A percentile compares a stretch with the other conserved stretches of the same genome.
Evolutionary conservation across 441 rosid genomes (phyloP).

Genomic region (Rhodomyrtus psidioides): DNA sequence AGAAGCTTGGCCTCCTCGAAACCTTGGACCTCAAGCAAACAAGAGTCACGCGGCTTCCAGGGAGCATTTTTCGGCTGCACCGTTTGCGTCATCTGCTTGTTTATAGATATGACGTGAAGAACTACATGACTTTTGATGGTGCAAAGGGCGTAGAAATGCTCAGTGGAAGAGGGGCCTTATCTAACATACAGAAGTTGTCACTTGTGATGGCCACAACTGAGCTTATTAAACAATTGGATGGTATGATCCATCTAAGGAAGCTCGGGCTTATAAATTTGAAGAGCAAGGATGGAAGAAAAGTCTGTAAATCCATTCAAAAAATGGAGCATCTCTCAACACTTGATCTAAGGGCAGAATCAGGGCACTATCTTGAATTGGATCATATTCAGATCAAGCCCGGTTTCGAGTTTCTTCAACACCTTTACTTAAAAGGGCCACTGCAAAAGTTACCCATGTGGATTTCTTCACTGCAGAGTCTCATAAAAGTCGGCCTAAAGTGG

Average conservation of each 20-base stretch:
- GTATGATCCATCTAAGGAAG: background rate
- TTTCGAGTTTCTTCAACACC: background rate
- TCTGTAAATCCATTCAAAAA: background rate
- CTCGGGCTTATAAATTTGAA: background rate
- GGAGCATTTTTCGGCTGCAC: background rate
- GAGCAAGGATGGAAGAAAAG: background rate
- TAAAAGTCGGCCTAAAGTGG: background rate
- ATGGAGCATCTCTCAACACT: background rate
- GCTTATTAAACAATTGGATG: background rate
- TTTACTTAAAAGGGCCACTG: constrained; percentile 1
- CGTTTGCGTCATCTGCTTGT: background rate
- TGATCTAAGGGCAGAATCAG: background rate
- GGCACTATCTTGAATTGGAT: background rate
- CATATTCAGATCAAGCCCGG: background rate
- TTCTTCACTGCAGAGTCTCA: background rate
- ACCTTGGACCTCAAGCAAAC: constrained; percentile 1
- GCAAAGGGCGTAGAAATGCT: background rate
- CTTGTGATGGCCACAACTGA: background rate
- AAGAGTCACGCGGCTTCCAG: background rate
- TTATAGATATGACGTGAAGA: background rate
- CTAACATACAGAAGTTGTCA: background rate
- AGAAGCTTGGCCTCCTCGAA: background rate
- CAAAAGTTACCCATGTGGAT: background rate
- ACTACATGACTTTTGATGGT: background rate
- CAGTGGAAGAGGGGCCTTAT: background rate